Evolutionary conservation across 2,329 filamentous ascomycete species (phyloP).

Genomic region (Leptographium procerum): DNA sequence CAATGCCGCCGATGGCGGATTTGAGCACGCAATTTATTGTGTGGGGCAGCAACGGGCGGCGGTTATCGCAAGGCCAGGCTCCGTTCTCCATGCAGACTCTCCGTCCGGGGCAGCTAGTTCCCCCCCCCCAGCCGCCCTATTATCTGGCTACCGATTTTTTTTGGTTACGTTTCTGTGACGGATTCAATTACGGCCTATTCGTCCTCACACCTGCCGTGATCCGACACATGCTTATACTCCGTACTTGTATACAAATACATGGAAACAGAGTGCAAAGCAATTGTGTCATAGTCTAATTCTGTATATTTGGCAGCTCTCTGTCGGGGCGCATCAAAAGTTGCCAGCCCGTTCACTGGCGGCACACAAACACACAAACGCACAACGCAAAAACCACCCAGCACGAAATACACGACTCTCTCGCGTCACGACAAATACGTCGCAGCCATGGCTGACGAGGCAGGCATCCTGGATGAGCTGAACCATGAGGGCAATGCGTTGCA

Average conservation of each 20-base stretch:
- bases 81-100: neutral
- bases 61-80: neutral
- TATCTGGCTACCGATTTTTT: neutral
- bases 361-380: neutral
- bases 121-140: neutral
- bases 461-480: neutral
- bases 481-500: conserved; percentile 31
- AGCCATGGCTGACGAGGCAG: conserved; percentile 2
- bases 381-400: neutral
- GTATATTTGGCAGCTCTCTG: too few species aligned
- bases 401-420: neutral
- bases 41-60: neutral
- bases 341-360: too few species aligned
- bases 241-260: too few species aligned
- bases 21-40: neutral
- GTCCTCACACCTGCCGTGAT: neutral
- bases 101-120: neutral
- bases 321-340: too few species aligned
- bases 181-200: neutral
- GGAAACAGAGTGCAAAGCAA: neutral
- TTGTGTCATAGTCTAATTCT: neutral
- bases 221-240: neutral
- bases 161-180: neutral
- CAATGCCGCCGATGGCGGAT: neutral
- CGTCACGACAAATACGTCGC: neutral